Base-by-base conservation (phyloP, 2,329 filamentous ascomycete species). In the Arthrinium puccinioides region DNA sequence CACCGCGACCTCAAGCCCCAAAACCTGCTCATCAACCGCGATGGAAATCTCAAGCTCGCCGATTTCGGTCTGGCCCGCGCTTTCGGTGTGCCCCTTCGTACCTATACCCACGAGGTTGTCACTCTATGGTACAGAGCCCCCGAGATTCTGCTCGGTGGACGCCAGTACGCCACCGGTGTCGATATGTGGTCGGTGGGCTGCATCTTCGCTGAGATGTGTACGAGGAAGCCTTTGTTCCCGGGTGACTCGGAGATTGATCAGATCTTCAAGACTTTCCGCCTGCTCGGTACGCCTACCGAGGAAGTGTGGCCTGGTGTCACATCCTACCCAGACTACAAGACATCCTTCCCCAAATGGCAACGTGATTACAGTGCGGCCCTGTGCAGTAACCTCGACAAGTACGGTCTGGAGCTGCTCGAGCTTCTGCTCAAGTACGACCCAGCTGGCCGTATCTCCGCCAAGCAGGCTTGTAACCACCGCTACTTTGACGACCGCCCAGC, bases 131-230 rank as follows among this genome's bases (percentile, higher is more conserved):
- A 95, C 60, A 83, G 89, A 44, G 76, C 87, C 8, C 88, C 88
- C 1, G 88, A 95, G 61, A 94, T 95, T 62, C 73, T 95, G 15
- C 78, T 95, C 2, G 88, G 88, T 56, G 87, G 88, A 40, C 81
- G 88, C 36, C 87, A 94, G 60, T 95, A 95, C 66, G 92, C 86
- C 11, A 95, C 88, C 11, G 88, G 88, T 40, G 87, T 95, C 28
- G 88, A 95, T 56, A 95, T 95, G 85, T 95, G 88, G 88, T 92
- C 86, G 21, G 82, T 89, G 34, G 88, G 88, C 44, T 92, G 87
- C 61, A 95, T 95, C 62, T 94, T 95, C 60, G 88, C 89, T 9
- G 88, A 95, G 63, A 95, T 95, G 89, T 94, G 87, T 64, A 95
- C 88, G 2, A 79, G 87, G 53, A 94, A 94, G 65, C 87, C 88